Base-by-base conservation (phyloP, 2,329 filamentous ascomycete species). In the Chaetomium olivaceum region DNA sequence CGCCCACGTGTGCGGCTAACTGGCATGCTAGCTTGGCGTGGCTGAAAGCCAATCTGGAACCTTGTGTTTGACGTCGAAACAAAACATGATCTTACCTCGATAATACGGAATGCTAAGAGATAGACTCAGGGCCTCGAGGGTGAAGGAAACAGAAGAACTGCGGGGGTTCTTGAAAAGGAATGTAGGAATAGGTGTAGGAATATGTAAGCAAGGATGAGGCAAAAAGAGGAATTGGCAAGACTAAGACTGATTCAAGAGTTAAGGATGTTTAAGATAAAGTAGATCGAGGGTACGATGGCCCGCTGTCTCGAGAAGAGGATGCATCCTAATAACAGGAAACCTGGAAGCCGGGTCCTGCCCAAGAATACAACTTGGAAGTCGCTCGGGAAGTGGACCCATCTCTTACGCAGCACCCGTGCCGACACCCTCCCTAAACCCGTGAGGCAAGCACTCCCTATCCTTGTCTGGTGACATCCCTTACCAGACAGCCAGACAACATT, bases 371-470 rank as follows among this genome's bases (percentile, higher is more conserved):
- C 48, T 60, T 56, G 51, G 39, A 57, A 29, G 46, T 50, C 16
- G 31, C 60, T 62, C 27, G 48, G 48, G 60, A 67, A 64, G 65
- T 67, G 65, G 65, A 64, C 50, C 64, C 61, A 33, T 6, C 43
- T 58, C 31, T 55, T 36, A 31, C 31, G 36, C 59, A 48, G 25
- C 11, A 48, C 50, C 4, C 21, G 57, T 58, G 33, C n/a, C 31
- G 51, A 29, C 50, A 43, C 23, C 16, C 11, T 56, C 19, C 29
- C 11, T 29, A 21, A 59, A 36, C 59, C 21, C 23, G 55, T 62
- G 63, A 62, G 55, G 59, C 63, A 59, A 43, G 58, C 36, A 31
- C 57, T 48, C 52, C 19, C 51, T 23, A 31, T 46, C 39, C 39
- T 23, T 39, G 27, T 51, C 58, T 14, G 52, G 52, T 61, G 63